phyloP scores from a whole-genome alignment of 306 rosid genomes.

The Corylus americana region DNA sequence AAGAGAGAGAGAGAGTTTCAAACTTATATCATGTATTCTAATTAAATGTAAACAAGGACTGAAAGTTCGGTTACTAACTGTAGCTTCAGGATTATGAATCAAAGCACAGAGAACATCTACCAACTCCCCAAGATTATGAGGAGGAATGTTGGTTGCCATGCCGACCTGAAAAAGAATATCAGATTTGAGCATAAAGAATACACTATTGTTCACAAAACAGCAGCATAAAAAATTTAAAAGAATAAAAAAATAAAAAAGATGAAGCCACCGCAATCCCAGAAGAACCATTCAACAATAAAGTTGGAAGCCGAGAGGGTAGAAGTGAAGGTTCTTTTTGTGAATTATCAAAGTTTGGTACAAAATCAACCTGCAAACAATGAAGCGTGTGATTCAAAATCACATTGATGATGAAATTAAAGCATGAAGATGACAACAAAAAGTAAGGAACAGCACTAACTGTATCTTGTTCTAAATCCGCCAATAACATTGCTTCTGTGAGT shows the following conservation, averaged over 20 bases:
- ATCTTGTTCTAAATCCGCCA: conserved; percentile 80
- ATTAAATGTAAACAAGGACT: not conserved
- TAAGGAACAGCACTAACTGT: conserved; percentile 60
- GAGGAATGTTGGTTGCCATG: conserved; percentile 99
- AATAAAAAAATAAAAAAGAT: conserved; percentile 10
- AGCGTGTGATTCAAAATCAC: conserved; percentile 19
- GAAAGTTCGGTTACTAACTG: conserved; percentile 49
- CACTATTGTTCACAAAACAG: conserved; percentile 15
- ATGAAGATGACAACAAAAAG: conserved; percentile 24
- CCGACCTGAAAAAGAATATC: conserved; percentile 68
- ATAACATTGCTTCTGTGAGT: conserved; percentile 82
- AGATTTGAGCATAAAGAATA: conserved; percentile 23
- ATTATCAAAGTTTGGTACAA: conserved; percentile 86
- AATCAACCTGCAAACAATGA: conserved; percentile 71
- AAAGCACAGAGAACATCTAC: conserved; percentile 85
- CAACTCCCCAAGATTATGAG: conserved; percentile 96
- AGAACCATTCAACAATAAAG: conserved; percentile 86
- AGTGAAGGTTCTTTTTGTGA: conserved; percentile 93
- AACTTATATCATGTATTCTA: not conserved
- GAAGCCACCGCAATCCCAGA: conserved; percentile 94
- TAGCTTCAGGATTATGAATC: conserved; percentile 94
- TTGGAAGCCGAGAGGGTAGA: conserved; percentile 95
- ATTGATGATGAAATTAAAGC: conserved; percentile 7
- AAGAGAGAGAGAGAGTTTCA: not conserved
- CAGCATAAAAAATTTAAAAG: conserved; percentile 21